Percentiles rank a stretch among this genome's conserved stretches.
phyloP scores from a whole-genome alignment of 1,284 basidiomycete species.

The Stereum hirsutum region DNA sequence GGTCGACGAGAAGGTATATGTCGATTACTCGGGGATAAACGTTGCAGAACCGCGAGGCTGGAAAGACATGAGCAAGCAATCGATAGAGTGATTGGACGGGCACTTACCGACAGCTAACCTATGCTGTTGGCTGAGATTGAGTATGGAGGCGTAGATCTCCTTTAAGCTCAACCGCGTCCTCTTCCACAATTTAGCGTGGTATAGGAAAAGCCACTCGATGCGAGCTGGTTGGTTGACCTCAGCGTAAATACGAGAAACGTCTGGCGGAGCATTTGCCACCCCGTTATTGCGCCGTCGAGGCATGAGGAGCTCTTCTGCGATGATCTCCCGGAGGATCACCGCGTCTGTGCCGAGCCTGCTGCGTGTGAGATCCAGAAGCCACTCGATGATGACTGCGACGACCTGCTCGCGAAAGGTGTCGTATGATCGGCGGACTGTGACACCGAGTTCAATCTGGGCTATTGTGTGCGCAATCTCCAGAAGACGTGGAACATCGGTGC shows the following conservation, averaged over 20 bases:
- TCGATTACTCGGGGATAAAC: constrained; percentile 87
- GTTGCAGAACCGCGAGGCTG: constrained; percentile 77
- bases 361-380: constrained; percentile 76
- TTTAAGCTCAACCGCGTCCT: constrained; percentile 72
- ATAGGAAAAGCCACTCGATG: constrained; percentile 68
- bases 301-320: constrained; percentile 65
- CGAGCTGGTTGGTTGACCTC: constrained; percentile 51
- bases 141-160: constrained; percentile 73
- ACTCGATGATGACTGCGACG: constrained; percentile 76
- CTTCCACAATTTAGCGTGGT: constrained; percentile 82
- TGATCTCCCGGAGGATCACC: constrained; percentile 60
- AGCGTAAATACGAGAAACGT: constrained; percentile 29
- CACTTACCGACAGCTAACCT: constrained; percentile 67
- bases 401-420: constrained; percentile 91
- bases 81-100: not conserved
- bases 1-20: constrained; percentile 83
- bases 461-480: constrained; percentile 79
- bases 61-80: constrained; percentile 3
- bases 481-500: constrained; percentile 56
- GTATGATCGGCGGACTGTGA: constrained; percentile 82
- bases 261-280: constrained; percentile 19
- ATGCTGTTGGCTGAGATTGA: constrained; percentile 67
- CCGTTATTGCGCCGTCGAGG: constrained; percentile 31
- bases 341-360: constrained; percentile 61
- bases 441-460: constrained; percentile 84